Evolutionary conservation across 2,329 filamentous ascomycete species (phyloP).

Genomic region (Botrytis byssoidea): DNA sequence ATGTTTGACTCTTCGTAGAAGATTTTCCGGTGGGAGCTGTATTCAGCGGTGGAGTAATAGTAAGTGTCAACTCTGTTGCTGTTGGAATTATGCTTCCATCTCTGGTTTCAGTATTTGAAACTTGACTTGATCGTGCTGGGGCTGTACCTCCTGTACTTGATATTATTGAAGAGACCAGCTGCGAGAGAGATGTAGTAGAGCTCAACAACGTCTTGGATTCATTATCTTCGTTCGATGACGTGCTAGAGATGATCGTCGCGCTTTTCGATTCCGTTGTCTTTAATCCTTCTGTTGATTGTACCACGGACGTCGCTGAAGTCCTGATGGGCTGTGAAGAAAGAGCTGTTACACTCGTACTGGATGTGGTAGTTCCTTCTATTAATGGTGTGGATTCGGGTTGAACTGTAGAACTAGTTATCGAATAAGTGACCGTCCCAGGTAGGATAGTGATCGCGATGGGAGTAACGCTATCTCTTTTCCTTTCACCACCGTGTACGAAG

Average conservation of each 20-base stretch:
- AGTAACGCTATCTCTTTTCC: background rate
- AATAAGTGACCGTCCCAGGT: background rate
- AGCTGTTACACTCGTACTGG: background rate
- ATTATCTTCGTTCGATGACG: background rate
- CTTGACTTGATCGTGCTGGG: background rate
- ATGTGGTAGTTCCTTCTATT: background rate
- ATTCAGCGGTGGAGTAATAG: background rate
- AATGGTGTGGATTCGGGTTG: background rate
- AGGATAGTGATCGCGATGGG: constrained; percentile 3
- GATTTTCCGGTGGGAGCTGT: background rate
- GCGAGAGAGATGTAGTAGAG: background rate
- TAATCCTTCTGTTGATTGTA: background rate
- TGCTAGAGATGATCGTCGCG: background rate
- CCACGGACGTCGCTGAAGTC: background rate
- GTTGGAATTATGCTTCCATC: background rate
- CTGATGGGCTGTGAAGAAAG: background rate
- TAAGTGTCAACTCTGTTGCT: background rate
- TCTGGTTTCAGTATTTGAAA: background rate
- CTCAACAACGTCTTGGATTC: background rate
- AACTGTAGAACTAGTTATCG: background rate
- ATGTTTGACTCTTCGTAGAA: background rate
- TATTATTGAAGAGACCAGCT: background rate
- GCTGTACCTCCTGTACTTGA: background rate
- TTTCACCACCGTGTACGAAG: background rate
- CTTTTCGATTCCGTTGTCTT: background rate